Evolutionary conservation across 352 stramenopile genomes (phyloP).

Genomic region (Stramenopiles sp.): DNA sequence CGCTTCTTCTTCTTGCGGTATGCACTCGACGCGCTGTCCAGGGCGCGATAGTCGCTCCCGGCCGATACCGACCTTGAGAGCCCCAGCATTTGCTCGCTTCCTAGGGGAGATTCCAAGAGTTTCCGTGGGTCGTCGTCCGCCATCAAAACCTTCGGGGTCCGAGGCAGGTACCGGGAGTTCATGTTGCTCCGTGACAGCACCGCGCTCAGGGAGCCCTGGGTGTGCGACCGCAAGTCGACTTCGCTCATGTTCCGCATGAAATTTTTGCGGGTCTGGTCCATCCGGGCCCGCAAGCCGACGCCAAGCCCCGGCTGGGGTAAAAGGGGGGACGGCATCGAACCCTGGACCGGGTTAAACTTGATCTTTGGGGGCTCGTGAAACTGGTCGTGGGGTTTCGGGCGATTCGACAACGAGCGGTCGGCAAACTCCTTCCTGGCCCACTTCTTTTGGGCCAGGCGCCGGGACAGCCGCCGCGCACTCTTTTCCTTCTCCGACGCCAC

Average conservation of each 20-base stretch:
- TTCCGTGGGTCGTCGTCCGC: no score
- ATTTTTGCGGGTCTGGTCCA: background rate
- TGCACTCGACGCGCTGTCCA: no score
- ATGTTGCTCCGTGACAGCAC: no score
- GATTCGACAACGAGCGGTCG: background rate
- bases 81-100: no score
- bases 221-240: background rate
- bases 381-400: background rate
- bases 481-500: background rate
- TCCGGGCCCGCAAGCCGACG: background rate
- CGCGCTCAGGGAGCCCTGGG: background rate
- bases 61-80: no score
- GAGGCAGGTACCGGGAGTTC: no score
- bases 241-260: background rate
- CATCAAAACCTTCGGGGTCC: no score
- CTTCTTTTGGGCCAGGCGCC: background rate
- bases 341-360: background rate
- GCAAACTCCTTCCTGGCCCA: background rate
- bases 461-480: background rate
- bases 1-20: no score
- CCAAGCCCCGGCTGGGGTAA: background rate
- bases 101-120: no score
- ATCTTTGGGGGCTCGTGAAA: background rate
- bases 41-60: no score
- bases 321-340: background rate